Base-by-base conservation (phyloP, 805 yeast species). In the Ogataea corticis region DNA sequence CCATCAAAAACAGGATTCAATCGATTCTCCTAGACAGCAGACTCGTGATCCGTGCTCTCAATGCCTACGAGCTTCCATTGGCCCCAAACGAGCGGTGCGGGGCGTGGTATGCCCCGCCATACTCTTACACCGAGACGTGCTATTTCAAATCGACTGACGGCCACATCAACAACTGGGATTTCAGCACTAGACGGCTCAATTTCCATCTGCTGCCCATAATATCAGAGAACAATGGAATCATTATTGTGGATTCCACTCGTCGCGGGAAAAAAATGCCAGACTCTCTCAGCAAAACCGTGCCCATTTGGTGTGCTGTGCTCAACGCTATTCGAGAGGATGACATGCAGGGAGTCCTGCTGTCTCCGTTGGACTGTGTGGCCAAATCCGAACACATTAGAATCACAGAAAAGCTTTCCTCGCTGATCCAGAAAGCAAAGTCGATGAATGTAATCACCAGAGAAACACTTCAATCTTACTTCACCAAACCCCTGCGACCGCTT, bases 91-190 rank as follows among this genome's bases (percentile, higher is more conserved):
- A 86, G 61, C 67, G 97, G 41, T 89, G 96, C 63, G 97, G 97
- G 0, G 58, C 79, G 12, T 90, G 97, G 97, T 90, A 90, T 55
- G 78, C 83, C 3, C 70, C 76, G 0, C 81, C 85, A 0, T 44
- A 49, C 0, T 37, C 52, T 0, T 68, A 65, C 18, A 35, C 44
- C 0, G 79, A 75, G 3, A 71, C 83, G 0, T 77, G 83, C 14
- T 89, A 90, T 58, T 90, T 90, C 68, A 90, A 90, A 58, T 85
- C 95, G 19, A 90, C 97, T 0, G 97, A 90, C 66, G 97, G 97
- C 0, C 97, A 90, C 57, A 81, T 80, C 0, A 76, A 77, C 44
- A 82, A 87, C 52, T 90, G 96, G 96, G 73, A 75, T 27, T 89
- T 90, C 56, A 83, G 88, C 28, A 63, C 79, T 14, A 70, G 95